A percentile compares a stretch with the other conserved stretches of the same genome.
Evolutionary conservation across 2,329 filamentous ascomycete genomes (phyloP).

Genomic region (Aspergillus ochraceus): DNA sequence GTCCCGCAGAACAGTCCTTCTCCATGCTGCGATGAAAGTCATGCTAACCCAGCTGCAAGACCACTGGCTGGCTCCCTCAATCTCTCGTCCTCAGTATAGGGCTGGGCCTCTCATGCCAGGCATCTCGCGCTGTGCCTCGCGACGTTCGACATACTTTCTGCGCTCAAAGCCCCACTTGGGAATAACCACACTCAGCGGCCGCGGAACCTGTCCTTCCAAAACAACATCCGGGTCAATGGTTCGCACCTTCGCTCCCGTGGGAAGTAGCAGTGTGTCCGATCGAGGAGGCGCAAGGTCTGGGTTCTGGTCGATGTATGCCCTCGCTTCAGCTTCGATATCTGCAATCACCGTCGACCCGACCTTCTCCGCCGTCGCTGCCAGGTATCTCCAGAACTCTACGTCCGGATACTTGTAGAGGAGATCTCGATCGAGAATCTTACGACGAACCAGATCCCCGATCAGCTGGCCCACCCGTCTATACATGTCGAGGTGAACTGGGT

Average conservation of each 20-base stretch:
- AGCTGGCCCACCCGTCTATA: conserved; percentile 35
- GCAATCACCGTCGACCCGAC: conserved; percentile 2
- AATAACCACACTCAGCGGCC: conserved; percentile 16
- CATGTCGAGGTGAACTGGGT: conserved; percentile 37
- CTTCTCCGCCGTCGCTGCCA: conserved; percentile 20
- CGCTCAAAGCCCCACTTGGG: conserved; percentile 19
- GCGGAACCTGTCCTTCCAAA: conserved; percentile 6
- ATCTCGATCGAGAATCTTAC: conserved; percentile 27
- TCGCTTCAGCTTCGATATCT: neutral
- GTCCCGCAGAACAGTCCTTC: no score
- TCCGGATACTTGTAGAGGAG: conserved; percentile 38
- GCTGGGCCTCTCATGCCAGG: no score
- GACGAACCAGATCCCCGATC: conserved; percentile 29
- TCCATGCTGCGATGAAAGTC: no score
- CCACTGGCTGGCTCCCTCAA: no score
- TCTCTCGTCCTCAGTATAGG: no score
- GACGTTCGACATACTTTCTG: conserved; percentile 18
- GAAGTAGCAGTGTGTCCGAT: conserved; percentile 22
- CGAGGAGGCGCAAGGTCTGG: no score
- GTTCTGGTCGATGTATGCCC: no score
- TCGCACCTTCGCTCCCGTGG: conserved; percentile 30
- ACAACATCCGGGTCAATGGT: conserved; percentile 36
- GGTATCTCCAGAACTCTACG: conserved; percentile 37
- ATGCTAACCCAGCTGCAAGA: no score
- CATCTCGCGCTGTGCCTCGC: neutral